A percentile compares a stretch with the other conserved stretches of the same genome.
phyloP scores from a whole-genome alignment of 1,284 basidiomycete genomes.

The Omphalotus olearius region DNA sequence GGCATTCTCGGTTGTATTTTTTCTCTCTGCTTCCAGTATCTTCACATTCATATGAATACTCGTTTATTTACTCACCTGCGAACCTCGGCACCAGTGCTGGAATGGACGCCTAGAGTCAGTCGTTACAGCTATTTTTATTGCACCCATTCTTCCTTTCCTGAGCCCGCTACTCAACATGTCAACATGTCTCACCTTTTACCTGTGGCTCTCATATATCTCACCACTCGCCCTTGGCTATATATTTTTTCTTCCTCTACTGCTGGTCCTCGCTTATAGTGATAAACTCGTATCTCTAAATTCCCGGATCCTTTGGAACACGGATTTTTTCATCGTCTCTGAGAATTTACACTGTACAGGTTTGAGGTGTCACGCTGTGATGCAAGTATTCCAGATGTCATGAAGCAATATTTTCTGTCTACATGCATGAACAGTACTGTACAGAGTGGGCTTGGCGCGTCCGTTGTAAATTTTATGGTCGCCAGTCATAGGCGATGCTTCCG shows the following conservation, averaged over 20 bases:
- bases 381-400: too few relatives aligned
- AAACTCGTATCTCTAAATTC: constrained; percentile 21
- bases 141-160: constrained; percentile 26
- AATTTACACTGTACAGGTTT: background rate
- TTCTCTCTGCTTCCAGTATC: constrained; percentile 28
- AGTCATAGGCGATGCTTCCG: too few relatives aligned
- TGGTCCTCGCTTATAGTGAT: constrained; percentile 31
- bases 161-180: constrained; percentile 7
- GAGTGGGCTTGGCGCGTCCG: too few relatives aligned
- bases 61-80: constrained; percentile 43
- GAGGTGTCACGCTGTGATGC: too few relatives aligned
- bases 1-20: constrained; percentile 20
- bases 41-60: constrained; percentile 44
- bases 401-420: too few relatives aligned
- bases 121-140: constrained; percentile 46
- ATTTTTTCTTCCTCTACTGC: constrained; percentile 22
- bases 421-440: too few relatives aligned
- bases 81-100: constrained; percentile 28
- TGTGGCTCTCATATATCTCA: constrained; percentile 11
- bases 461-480: too few relatives aligned
- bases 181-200: constrained; percentile 1
- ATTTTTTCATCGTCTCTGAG: background rate
- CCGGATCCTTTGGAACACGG: constrained; percentile 10
- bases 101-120: constrained; percentile 54
- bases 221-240: constrained; percentile 18